Evolutionary conservation across 2,329 filamentous ascomycete genomes (phyloP).

Genomic region (Endoconidiophora laricicola): DNA sequence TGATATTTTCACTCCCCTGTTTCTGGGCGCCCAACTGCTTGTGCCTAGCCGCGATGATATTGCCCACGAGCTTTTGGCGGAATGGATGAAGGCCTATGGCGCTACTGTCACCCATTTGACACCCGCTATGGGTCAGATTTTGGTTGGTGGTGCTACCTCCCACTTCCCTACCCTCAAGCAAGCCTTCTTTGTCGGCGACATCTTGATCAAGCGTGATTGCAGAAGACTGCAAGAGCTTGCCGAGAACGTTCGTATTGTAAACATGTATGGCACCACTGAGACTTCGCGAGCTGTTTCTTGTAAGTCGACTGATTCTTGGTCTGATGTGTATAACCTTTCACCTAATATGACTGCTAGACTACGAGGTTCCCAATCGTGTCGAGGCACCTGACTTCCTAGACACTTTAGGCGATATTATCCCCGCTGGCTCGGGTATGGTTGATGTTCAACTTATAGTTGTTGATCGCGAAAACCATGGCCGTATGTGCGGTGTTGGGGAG

Average conservation of each 20-base stretch:
- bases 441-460: slow-evolving; percentile 82
- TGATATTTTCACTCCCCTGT: slow-evolving; percentile 82
- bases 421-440: slow-evolving; percentile 71
- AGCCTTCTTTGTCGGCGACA: slow-evolving; percentile 84
- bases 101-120: slow-evolving; percentile 79
- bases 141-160: slow-evolving; percentile 68
- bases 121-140: slow-evolving; percentile 89
- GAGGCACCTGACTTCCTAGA: slow-evolving; percentile 39
- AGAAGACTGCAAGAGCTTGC: slow-evolving; percentile 58
- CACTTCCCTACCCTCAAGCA: slow-evolving; percentile 60
- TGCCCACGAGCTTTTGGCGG: slow-evolving; percentile 64
- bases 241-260: slow-evolving; percentile 57
- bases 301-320: neutral
- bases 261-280: slow-evolving; percentile 83
- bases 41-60: slow-evolving; percentile 73
- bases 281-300: slow-evolving; percentile 64
- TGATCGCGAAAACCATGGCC: slow-evolving; percentile 45
- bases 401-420: slow-evolving; percentile 49
- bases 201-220: slow-evolving; percentile 75
- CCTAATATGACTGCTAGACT: slow-evolving; percentile 27
- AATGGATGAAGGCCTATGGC: slow-evolving; percentile 67
- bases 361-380: slow-evolving; percentile 51
- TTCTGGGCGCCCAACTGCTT: slow-evolving; percentile 63
- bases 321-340: no score
- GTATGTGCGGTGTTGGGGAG: slow-evolving; percentile 64